phyloP scores from a whole-genome alignment of 1,284 basidiomycete genomes.

The Chalciporus sp. region DNA sequence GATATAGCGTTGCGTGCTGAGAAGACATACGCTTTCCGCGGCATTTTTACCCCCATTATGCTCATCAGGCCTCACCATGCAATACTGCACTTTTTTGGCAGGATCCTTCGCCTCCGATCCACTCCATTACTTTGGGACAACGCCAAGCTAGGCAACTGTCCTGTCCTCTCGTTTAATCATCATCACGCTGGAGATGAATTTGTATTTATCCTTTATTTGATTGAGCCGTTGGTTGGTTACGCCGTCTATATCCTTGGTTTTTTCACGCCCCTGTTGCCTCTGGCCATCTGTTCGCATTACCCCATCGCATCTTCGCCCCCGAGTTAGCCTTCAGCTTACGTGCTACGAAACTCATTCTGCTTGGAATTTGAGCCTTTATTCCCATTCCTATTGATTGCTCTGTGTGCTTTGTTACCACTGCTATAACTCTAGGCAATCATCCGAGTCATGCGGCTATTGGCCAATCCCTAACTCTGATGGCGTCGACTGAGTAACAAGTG shows the following conservation, averaged over 20 bases:
- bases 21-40: neutral
- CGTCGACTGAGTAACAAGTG: no score
- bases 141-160: constrained; percentile 32
- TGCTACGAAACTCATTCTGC: neutral
- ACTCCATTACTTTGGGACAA: constrained; percentile 17
- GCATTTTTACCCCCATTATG: constrained; percentile 1
- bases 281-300: neutral
- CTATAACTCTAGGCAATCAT: no score
- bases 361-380: constrained; percentile 7
- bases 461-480: no score
- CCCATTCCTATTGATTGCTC: neutral
- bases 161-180: constrained; percentile 45
- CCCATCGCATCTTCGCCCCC: neutral
- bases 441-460: no score
- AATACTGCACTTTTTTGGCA: neutral
- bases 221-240: constrained; percentile 11
- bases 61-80: constrained; percentile 7
- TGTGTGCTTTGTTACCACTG: no score
- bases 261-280: constrained; percentile 4
- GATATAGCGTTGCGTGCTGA: constrained; percentile 1
- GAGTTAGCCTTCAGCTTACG: neutral
- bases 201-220: constrained; percentile 31
- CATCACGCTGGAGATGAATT: constrained; percentile 17
- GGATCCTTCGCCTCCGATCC: constrained; percentile 4
- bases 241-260: constrained; percentile 13